Percentiles rank a stretch among this genome's conserved stretches.
phyloP scores from a whole-genome alignment of 164 flowering plant species.

The Annona cherimola region DNA sequence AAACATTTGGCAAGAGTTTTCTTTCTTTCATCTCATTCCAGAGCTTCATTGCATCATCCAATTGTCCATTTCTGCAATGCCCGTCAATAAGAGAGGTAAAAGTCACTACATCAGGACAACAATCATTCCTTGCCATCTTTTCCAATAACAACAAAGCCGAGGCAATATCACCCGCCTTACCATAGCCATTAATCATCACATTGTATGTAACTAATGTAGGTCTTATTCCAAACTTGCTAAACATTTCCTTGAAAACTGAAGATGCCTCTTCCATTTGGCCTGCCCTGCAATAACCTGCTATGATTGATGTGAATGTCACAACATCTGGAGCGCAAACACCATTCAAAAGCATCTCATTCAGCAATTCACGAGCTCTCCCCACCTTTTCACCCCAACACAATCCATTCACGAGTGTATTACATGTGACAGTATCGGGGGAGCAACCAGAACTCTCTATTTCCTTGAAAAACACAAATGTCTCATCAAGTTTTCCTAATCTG shows the following conservation, averaged over 20 bases:
- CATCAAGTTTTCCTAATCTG: slow-evolving; percentile 34
- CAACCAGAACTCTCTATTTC: slow-evolving; percentile 63
- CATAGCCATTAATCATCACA: slow-evolving; percentile 73
- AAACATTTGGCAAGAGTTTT: slow-evolving; percentile 54
- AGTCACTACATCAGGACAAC: slow-evolving; percentile 66
- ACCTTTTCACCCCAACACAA: slow-evolving; percentile 47
- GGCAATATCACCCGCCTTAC: slow-evolving; percentile 54
- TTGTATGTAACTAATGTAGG: slow-evolving; percentile 64
- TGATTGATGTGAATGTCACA: slow-evolving; percentile 62
- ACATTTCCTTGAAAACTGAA: slow-evolving; percentile 50
- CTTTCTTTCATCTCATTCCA: slow-evolving; percentile 57
- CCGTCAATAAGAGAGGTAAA: slow-evolving; percentile 73
- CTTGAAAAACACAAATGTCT: slow-evolving; percentile 47
- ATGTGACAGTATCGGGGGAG: slow-evolving; percentile 58
- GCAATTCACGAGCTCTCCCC: slow-evolving; percentile 43
- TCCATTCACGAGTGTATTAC: slow-evolving; percentile 67
- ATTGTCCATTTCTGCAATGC: slow-evolving; percentile 50
- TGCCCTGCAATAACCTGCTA: slow-evolving; percentile 65
- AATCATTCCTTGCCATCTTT: slow-evolving; percentile 48
- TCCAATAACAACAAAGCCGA: slow-evolving; percentile 42
- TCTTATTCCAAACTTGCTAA: slow-evolving; percentile 25
- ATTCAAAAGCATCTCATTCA: slow-evolving; percentile 33
- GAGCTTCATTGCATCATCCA: slow-evolving; percentile 53
- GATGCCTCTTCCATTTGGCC: slow-evolving; percentile 60
- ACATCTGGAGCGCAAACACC: slow-evolving; percentile 39